Conservation (phyloP, 805 yeast species). For the Metschnikowia lunata region DNA sequence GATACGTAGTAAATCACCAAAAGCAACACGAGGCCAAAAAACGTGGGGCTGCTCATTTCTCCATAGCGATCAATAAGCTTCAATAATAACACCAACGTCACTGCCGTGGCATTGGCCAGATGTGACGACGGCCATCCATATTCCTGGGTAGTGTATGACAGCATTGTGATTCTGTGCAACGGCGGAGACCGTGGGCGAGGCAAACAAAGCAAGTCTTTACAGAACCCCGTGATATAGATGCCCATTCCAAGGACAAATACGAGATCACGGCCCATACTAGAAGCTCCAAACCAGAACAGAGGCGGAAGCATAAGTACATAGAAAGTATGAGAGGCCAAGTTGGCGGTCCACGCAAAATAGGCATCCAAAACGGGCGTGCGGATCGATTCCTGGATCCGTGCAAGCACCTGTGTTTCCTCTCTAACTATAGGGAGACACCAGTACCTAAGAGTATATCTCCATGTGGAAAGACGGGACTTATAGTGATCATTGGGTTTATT, state of each 20-base stretch:
- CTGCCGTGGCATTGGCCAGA: slow-evolving; percentile 90
- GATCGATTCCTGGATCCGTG: slow-evolving; percentile 47
- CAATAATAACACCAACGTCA: slow-evolving; percentile 45
- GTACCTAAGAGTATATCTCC: slow-evolving; percentile 52
- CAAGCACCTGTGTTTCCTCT: slow-evolving; percentile 60
- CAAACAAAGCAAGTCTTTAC: slow-evolving; percentile 81
- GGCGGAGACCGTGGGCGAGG: slow-evolving; percentile 96
- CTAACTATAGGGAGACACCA: slow-evolving; percentile 53
- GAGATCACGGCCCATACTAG: slow-evolving; percentile 54
- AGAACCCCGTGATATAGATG: slow-evolving; percentile 63
- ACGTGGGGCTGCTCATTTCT: slow-evolving; percentile 5
- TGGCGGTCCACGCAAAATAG: slow-evolving; percentile 84
- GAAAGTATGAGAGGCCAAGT: slow-evolving; percentile 89
- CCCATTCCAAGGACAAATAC: slow-evolving; percentile 62
- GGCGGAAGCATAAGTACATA: slow-evolving; percentile 85
- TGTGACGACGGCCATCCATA: slow-evolving; percentile 95
- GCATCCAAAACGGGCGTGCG: slow-evolving; percentile 55
- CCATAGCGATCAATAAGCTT: slow-evolving; percentile 14
- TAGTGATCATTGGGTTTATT: slow-evolving; percentile 66
- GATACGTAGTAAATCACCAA: slow-evolving; percentile 53
- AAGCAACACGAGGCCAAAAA: slow-evolving; percentile 13
- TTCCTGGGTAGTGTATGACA: slow-evolving; percentile 86
- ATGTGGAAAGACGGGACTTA: slow-evolving; percentile 47
- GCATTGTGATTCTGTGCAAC: slow-evolving; percentile 79
- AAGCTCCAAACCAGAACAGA: slow-evolving; percentile 76